phyloP scores from a whole-genome alignment of 805 yeast genomes.

The Ogataea ramenticola region DNA sequence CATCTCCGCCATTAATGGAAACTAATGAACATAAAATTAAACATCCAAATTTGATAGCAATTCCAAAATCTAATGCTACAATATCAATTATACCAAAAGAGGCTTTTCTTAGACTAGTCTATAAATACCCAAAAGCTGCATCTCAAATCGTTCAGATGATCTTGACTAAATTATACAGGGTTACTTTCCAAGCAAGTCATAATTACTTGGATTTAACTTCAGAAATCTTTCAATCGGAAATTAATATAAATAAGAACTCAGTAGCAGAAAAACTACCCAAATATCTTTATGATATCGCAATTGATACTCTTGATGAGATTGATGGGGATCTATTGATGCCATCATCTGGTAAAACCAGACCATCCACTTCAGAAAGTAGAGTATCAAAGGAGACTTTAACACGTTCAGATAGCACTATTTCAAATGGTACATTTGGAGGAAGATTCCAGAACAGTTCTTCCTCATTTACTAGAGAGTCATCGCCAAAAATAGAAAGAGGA shows the following conservation, averaged over 20 bases:
- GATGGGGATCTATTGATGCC: background rate
- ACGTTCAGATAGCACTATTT: background rate
- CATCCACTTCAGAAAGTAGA: background rate
- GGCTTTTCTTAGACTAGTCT: constrained; percentile 66
- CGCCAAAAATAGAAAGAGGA: background rate
- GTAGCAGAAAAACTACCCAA: constrained; percentile 46
- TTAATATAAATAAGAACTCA: constrained; percentile 46
- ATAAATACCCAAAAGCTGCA: constrained; percentile 78
- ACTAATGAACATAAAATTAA: background rate
- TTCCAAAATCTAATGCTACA: constrained; percentile 70
- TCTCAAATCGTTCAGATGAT: constrained; percentile 94
- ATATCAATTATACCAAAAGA: constrained; percentile 87
- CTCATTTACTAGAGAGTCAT: background rate
- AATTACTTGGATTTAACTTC: constrained; percentile 76
- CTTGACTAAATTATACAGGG: constrained; percentile 76
- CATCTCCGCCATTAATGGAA: background rate
- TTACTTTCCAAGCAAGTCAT: constrained; percentile 87
- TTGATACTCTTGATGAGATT: constrained; percentile 31
- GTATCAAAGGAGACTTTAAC: background rate
- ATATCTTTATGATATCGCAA: constrained; percentile 52
- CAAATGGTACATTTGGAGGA: too few relatives aligned
- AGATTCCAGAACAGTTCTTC: background rate
- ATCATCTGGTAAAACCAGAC: background rate
- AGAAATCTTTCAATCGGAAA: constrained; percentile 75
- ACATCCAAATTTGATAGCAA: constrained; percentile 45